Conservation (phyloP, 2,329 filamentous ascomycete species). For the Aspergillus floridensis region DNA sequence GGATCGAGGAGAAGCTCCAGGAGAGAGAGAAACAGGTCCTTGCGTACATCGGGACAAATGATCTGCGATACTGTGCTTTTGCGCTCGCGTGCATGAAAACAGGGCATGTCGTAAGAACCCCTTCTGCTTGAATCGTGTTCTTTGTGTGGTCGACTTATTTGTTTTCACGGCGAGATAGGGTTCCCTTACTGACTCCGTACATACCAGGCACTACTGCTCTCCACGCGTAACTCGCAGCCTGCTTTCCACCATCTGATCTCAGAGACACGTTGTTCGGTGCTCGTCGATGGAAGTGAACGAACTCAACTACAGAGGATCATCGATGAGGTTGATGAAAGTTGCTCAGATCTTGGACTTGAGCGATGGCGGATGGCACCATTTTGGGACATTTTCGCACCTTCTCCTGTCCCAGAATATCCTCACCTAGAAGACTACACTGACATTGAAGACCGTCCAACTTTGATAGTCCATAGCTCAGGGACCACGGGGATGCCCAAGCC, state of each 20-base stretch:
- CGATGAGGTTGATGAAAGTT: neutral
- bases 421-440: neutral
- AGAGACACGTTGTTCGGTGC: neutral
- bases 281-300: neutral
- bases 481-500: neutral
- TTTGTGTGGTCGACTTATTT: no score
- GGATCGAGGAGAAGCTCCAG: neutral
- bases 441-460: no score
- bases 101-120: constrained; percentile 13
- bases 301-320: neutral
- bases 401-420: neutral
- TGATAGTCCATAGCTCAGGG: no score
- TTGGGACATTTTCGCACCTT: neutral
- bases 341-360: neutral
- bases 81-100: constrained; percentile 26
- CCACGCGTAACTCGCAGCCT: constrained; percentile 3
- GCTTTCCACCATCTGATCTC: neutral
- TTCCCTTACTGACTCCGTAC: no score
- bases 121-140: neutral
- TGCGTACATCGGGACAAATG: constrained; percentile 26
- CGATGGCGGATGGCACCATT: constrained; percentile 2
- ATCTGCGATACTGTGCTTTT: constrained; percentile 25
- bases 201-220: neutral
- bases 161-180: no score
- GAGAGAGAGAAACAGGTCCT: constrained; percentile 3